Base-by-base conservation (phyloP, 2,329 filamentous ascomycete species). In the Hirsutella thompsonii region DNA sequence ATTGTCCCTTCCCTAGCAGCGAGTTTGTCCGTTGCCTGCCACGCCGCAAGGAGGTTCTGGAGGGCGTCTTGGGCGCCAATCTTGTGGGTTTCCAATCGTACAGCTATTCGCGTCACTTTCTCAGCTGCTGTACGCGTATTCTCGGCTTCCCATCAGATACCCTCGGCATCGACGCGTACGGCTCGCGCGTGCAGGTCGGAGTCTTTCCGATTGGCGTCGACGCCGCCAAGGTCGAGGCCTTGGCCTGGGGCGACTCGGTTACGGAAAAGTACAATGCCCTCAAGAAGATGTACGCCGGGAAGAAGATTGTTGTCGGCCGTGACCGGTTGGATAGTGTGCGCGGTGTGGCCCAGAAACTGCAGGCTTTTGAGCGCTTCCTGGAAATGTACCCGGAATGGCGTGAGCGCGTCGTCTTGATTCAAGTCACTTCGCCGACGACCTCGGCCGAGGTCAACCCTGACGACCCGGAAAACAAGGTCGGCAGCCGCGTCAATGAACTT, bases 191-290 rank as follows among this genome's bases (percentile, higher is more conserved):
- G 20, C 85, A 89, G 39, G 85, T 95, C 18, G 89, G 90, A 42
- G 87, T 94, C 14, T 94, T 94, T 58, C 89, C 90, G 14, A 94
- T 95, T 46, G 92, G 90, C 29, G 94, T 96, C 50, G 87, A 95
- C 58, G 85, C 83, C n/a, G 74, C 75, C 46, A 80, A 81, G 46
- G 86, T 92, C 14, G 79, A 87, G 55, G 73, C 72, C 40, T 67
- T 78, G 36, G 89, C 89, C 0, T 94, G 85, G 62, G 76, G 76
- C 4, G 70, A 79, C 36, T 67, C 76, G 0, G 77, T 79, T 20
- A 81, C 84, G 18, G 76, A 84, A 42, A 78, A 85, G 55, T 86
- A 88, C 55, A 63, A 72, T 41, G 79, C 76, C 0, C 76, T 95
- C 40, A 80, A 78, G 54, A 75, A 81, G 47, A 66, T 92, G 50